Evolutionary conservation across 176 grass and related monocot genomes (phyloP).

Genomic region (Musa troglodytarum): DNA sequence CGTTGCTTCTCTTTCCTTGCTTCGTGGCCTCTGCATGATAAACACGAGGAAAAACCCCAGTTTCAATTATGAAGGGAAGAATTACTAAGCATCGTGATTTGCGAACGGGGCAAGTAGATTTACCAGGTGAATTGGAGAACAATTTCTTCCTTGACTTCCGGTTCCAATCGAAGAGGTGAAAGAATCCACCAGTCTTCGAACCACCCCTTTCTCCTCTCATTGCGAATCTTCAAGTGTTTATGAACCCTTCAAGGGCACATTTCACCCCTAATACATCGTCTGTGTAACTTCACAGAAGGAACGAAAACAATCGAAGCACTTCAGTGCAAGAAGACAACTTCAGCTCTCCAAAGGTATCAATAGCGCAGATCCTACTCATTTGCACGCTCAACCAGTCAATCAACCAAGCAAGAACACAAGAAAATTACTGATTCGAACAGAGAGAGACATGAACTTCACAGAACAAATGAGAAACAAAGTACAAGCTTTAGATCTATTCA

Average conservation of each 20-base stretch:
- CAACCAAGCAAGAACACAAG: neutral
- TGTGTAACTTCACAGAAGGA: too few relatives aligned
- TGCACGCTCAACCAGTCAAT: neutral
- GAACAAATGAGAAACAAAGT: neutral
- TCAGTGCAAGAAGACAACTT: neutral
- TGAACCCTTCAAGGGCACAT: neutral
- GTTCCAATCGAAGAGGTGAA: constrained; percentile 79
- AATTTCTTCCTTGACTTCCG: constrained; percentile 79
- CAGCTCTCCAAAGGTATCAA: too few relatives aligned
- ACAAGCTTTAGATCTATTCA: neutral
- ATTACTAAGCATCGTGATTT: neutral
- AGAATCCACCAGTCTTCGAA: constrained; percentile 45
- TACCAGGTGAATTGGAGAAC: constrained; percentile 71
- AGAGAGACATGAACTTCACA: neutral
- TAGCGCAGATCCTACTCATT: neutral
- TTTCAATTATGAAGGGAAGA: neutral
- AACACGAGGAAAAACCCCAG: neutral
- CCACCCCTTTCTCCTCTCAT: constrained; percentile 57
- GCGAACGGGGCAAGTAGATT: constrained; percentile 14
- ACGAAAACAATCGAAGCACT: neutral
- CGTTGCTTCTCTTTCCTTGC: constrained; percentile 52
- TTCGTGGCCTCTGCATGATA: constrained; percentile 49
- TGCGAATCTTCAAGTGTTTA: neutral
- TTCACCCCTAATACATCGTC: too few relatives aligned
- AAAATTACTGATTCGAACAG: neutral